Evolutionary conservation across 441 rosid species (phyloP), one percentile per base, ranked within the genome.

Genomic region (Melianthus villosus): DNA sequence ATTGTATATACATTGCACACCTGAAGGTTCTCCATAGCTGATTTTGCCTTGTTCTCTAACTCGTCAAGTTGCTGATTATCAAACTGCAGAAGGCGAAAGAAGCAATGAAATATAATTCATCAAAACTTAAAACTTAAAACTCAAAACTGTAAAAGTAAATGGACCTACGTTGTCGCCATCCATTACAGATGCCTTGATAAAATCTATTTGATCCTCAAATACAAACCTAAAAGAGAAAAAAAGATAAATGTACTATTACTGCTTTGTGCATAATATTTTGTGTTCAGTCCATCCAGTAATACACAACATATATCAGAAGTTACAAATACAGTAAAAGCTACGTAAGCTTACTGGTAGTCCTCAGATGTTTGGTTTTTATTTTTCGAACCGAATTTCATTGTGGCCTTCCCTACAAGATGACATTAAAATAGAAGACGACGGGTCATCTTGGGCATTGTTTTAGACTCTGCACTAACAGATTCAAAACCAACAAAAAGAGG

Each of bases 161-260:
- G 29, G 46, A 52, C 62, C 46, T 67, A 79, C 94, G 57, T 75
- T 71, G 46, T 80, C 95, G 45, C 95, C 95, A 45, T 69, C 78
- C 71, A 81, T 69, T 31, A 76, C 89, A 19, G 80, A 64, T 46
- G 75, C 81, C 76, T 68, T 79, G 48, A 81, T 70, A 52, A 89
- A 81, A 8, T 71, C 85, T 48, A 81, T 89, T 65, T 84, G 85
- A 55, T 81, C 87, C 65, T 77, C 94, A 46, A 89, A 89, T 50
- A 83, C 92, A 62, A 56, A 84, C 66, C 94, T 82, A n/a, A n/a
- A n/a, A n/a, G n/a, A n/a, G n/a, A n/a, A n/a, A n/a, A n/a, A n/a
- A n/a, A n/a, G n/a, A n/a, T n/a, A n/a, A n/a, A n/a, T n/a, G n/a
- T n/a, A n/a, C n/a, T n/a, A n/a, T n/a, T n/a, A n/a, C n/a, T n/a